phyloP scores from a whole-genome alignment of 2,329 filamentous ascomycete genomes.

The Pseudonectria buxi region DNA sequence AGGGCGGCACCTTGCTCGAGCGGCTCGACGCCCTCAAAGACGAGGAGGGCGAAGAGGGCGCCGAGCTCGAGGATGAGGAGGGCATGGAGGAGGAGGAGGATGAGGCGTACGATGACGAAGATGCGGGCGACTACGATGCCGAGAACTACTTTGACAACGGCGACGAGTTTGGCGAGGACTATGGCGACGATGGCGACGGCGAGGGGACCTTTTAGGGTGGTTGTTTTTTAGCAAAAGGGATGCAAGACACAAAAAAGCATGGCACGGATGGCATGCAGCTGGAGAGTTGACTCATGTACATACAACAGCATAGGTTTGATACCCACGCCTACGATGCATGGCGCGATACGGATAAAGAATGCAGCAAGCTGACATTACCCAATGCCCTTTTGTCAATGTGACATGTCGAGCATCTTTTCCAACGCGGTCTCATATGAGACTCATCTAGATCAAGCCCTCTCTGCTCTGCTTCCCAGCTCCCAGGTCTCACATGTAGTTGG shows the following conservation, averaged over 20 bases:
- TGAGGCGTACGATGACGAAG: constrained; percentile 49
- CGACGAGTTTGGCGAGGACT: constrained; percentile 47
- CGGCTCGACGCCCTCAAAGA: constrained; percentile 40
- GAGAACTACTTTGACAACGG: constrained; percentile 55
- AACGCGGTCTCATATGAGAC: no score
- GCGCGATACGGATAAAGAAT: constrained; percentile 11
- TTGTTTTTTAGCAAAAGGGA: neutral
- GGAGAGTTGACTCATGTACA: constrained; percentile 14
- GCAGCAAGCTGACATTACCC: no score
- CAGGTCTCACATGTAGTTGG: constrained; percentile 1
- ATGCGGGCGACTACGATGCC: constrained; percentile 55
- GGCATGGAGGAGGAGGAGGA: constrained; percentile 40
- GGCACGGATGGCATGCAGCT: neutral
- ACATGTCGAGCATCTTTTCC: no score
- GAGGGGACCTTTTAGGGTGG: constrained; percentile 31
- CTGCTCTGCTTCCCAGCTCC: constrained; percentile 1
- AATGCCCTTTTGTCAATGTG: no score
- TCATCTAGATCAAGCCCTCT: no score
- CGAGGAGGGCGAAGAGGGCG: constrained; percentile 43
- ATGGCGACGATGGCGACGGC: constrained; percentile 45
- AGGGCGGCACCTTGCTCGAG: constrained; percentile 35
- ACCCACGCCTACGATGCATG: constrained; percentile 16
- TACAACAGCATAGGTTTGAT: constrained; percentile 18
- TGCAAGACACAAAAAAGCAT: neutral
- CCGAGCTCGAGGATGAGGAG: constrained; percentile 45